Evolutionary conservation across 768 basidiomycete species (phyloP), one percentile per base, ranked within the genome.

Genomic region (Imleria badia): DNA sequence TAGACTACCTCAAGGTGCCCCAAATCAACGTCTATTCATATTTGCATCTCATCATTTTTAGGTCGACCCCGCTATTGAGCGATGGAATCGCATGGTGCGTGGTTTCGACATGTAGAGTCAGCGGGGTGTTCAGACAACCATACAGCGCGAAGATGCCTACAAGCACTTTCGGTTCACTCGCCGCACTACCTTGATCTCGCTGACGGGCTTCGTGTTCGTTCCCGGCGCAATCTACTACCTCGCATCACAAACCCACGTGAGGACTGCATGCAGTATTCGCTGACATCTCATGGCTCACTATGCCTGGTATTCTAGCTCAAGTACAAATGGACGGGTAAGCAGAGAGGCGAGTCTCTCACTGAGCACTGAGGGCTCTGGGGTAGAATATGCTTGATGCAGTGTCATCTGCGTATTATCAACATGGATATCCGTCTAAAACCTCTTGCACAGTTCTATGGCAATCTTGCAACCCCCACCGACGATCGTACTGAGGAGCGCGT

Each of bases 401-500:
- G 42, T 60, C 45, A 49, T 23, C 38, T 42, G 30, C 45, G 11
- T 45, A 13, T 35, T 44, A 33, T 51, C 34, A 22, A 43, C 45
- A 43, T 12, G n/a, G 29, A 60, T 42, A 40, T 29, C 12, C 12
- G 30, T 55, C 75, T 76, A 97, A 51, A 96, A 67, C 63, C 85
- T 78, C 75, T 90, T 94, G 76, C 91, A 94, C 48, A 95, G 68
- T 69, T 89, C 86, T 73, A 98, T 96, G 13, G 95, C 95, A 22
- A 86, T 76, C 72, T 88, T 91, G 72, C 95, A 98, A 3, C 94
- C 94, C 5, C 76, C 80, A 3, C 89, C 93, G 12, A 98, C 80
- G 23, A 94, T 73, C 9, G 91, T 87, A 62, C 91, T 94, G 52
- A 98, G 73, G 40, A 98, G 74, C 2, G 93, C 91, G 70, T 98